Base-by-base conservation (phyloP, 1,284 basidiomycete species). In the Coniferiporia weirii region DNA sequence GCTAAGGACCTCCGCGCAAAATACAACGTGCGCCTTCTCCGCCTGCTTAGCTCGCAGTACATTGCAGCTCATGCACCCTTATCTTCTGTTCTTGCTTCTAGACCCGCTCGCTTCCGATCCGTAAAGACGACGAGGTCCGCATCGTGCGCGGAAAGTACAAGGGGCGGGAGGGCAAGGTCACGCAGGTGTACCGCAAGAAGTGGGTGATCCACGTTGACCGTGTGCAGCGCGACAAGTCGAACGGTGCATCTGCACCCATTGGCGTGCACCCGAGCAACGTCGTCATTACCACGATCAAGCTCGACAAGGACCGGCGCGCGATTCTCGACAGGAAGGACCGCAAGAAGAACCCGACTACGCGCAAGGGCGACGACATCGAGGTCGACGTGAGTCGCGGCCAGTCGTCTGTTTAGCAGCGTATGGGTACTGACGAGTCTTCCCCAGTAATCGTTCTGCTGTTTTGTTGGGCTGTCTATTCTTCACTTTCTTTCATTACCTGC, bases 121-220 rank as follows among this genome's bases (percentile, higher is more conserved):
- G 95, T 74, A 98, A 98, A 78, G 96, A 98, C 70, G 97, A 98
- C 76, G 96, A 98, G 79, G 97, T 99, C 64, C 82, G 92, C 72
- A 95, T 99, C 70, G 93, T 98, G 66, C 82, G 93, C 68, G 94
- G 94, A 63, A 94, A 95, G 76, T 94, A 95, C 87, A 96, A 95
- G 83, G 95, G 96, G 65, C 87, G 95, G 75, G 97, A 99, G 83
- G 97, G 97, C 72, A 96, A 97, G 80, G 86, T 95, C 66, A 92
- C 90, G 64, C 93, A 95, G 77, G 95, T 98, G 64, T 98, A 98
- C 87, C 91, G 96, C 75, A 98, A 98, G 90, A 98, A 98, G 79
- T 98, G 93, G 92, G 93, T 98, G 61, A 91, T 99, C 76, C 91
- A 98, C 80, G 91, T 99, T 72, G 97, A 99, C 77, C 93, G 95